Conservation (phyloP, 768 basidiomycete species). For the Suillus paluster region DNA sequence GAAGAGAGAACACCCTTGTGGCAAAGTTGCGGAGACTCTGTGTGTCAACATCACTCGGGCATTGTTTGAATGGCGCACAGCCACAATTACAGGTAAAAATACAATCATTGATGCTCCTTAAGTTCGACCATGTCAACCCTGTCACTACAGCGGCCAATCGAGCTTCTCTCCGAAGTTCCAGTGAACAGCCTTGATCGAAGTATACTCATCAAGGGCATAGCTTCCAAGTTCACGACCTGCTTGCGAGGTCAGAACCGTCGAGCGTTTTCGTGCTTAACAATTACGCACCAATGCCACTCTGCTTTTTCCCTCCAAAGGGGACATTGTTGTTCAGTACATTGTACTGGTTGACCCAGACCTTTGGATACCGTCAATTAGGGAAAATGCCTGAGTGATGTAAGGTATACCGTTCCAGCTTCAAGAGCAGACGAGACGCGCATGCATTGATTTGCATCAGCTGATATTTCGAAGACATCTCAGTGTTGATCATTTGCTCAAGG, state of each 20-base stretch:
- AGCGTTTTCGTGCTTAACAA: constrained; percentile 3
- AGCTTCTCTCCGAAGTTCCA: constrained; percentile 87
- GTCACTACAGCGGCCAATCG: constrained; percentile 70
- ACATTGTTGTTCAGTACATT: constrained; percentile 83
- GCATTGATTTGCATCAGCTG: constrained; percentile 84
- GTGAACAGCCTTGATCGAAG: constrained; percentile 79
- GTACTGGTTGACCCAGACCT: constrained; percentile 96
- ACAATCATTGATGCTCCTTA: background rate
- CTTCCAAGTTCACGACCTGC: constrained; percentile 87
- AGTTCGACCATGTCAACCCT: background rate
- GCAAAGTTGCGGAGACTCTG: background rate
- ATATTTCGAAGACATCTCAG: constrained; percentile 10
- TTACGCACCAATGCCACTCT: constrained; percentile 78
- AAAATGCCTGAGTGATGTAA: background rate
- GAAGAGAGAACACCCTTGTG: background rate
- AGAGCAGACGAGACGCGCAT: constrained; percentile 86
- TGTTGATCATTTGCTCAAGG: background rate
- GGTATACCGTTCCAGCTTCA: constrained; percentile 83
- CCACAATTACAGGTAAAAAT: background rate
- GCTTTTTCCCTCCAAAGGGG: constrained; percentile 96
- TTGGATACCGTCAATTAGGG: constrained; percentile 14
- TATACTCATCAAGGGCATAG: constrained; percentile 85
- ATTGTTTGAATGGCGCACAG: background rate
- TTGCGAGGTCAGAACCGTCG: constrained; percentile 12
- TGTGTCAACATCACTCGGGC: background rate